Base-by-base conservation (phyloP, 2,329 filamentous ascomycete species). In the Fusarium poae region DNA sequence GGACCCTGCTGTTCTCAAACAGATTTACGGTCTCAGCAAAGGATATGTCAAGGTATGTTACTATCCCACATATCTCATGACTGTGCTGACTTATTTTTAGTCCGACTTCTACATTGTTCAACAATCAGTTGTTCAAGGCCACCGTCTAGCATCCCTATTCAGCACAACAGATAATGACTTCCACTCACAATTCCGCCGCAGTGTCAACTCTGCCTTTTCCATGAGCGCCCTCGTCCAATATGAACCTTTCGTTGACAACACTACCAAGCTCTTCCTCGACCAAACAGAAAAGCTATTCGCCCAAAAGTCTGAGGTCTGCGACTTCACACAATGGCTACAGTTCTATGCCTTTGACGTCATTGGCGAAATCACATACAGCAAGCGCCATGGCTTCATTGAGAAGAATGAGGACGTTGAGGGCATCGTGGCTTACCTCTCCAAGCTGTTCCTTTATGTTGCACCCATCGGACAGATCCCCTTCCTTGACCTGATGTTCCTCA, bases 271-370 rank as follows among this genome's bases (percentile, higher is more conserved):
- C 3, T 95, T 94, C 76, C 84, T 95, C 8, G 78, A 84, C 32
- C 87, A 88, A 75, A 90, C 88, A 0, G 82, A 87, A 65, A 80
- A 82, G 3, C 74, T 89, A 5, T 91, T 84, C 68, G 84, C 82
- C n/a, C 74, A 77, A 23, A 79, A 81, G 25, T 63, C 76, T 0
- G 67, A 68, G n/a, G 71, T 72, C 3, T 75, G 73, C 73, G 86
- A 92, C 74, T 90, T 93, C 57, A 87, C 88, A 2, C 82, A 84
- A 59, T 94, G 92, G 92, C 80, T 94, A 59, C 92, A 94, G 74
- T 94, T 89, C 75, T 94, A 92, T 71, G 92, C 92, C 0, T 94
- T 94, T 73, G 92, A 94, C 74, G 91, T 94, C 16, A 93, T 93
- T 65, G 91, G 91, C 8, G 89, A 92, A 65, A 86, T 94, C 73